Evolutionary conservation across 495 filamentous ascomycete genomes (phyloP).

Genomic region (Cercophora sp.): DNA sequence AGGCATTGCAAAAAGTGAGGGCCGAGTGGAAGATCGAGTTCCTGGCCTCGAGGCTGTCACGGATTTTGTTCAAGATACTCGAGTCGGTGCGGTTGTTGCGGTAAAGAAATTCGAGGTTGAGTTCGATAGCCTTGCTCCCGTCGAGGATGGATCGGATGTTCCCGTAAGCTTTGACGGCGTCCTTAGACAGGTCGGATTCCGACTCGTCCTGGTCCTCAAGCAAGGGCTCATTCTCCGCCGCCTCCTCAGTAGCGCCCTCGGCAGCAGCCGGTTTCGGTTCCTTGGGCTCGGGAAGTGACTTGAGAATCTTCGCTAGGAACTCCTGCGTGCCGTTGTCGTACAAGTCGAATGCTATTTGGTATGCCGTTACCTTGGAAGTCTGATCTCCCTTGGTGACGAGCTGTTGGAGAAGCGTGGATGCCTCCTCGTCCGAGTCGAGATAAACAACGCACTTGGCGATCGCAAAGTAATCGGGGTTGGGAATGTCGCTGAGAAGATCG

Average conservation of each 20-base stretch:
- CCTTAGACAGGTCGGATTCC: slow-evolving; percentile 40
- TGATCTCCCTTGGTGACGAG: slow-evolving; percentile 75
- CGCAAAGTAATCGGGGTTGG: slow-evolving; percentile 91
- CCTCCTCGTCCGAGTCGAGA: slow-evolving; percentile 86
- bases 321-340: slow-evolving; percentile 98
- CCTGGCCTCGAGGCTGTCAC: slow-evolving; percentile 88
- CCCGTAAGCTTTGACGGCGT: slow-evolving; percentile 59
- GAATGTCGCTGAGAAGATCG: slow-evolving; percentile 81
- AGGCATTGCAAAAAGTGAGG: slow-evolving; percentile 94
- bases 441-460: slow-evolving; percentile 99
- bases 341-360: slow-evolving; percentile 96
- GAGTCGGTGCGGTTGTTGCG: slow-evolving; percentile 82
- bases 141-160: slow-evolving; percentile 83
- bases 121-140: slow-evolving; percentile 84
- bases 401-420: slow-evolving; percentile 78
- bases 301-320: slow-evolving; percentile 85
- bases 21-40: slow-evolving; percentile 99
- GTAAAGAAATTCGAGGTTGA: slow-evolving; percentile 94
- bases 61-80: slow-evolving; percentile 89
- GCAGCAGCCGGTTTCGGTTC: slow-evolving; percentile 48
- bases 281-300: slow-evolving; percentile 64
- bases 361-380: slow-evolving; percentile 76
- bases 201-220: slow-evolving; percentile 32
- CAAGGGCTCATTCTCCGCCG: slow-evolving; percentile 44
- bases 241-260: slow-evolving; percentile 48